Base-by-base conservation (phyloP, 371 early-diverging fungal genomes). In the Apophysomyces trapeziformis region DNA sequence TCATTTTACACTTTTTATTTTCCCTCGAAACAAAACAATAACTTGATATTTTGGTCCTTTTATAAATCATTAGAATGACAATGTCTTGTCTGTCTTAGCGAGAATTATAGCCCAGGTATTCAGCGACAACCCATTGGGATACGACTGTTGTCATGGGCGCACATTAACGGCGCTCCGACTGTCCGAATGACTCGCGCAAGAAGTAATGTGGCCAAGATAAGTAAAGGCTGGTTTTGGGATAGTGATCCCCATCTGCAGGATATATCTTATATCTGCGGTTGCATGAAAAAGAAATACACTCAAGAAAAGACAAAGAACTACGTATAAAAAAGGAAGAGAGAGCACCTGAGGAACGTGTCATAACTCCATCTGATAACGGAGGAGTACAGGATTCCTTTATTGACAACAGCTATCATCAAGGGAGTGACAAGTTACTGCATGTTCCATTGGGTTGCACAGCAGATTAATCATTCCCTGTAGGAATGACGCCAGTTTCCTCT, bases 401-500 rank as follows among this genome's bases (percentile, higher is more conserved):
- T 45, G 46, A 45, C 13, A 45, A 45, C 46, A 45, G 3, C 32
- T 26, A 26, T 26, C n/a, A 45, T 45, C n/a, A 45, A 45, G 46
- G 9, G 13, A 13, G 16, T 2, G 13, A n/a, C 16, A 5, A n/a
- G 8, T 6, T 45, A n/a, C 46, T 45, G 46, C 46, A 45, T 45
- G 14, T 12, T 43, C 1, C 9, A 45, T 45, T 26, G 7, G 16
- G 54, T 50, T 11, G 54, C 21, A 50, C 54, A 50, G 54, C 54
- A 21, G 21, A 21, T 16, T 21, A 6, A 18, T 18, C 16, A 50
- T 26, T 21, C 21, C 7, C 9, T 21, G 0, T 9, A 6, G 21
- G 21, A 21, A 50, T 50, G 54, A 50, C 54, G 54, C n/a, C 54
- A 47, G 47, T 47, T 50, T 11, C 21, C 21, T 50, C 54, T 50